Conservation (phyloP, 2,329 filamentous ascomycete species). For the Periconia macrospinosa region DNA sequence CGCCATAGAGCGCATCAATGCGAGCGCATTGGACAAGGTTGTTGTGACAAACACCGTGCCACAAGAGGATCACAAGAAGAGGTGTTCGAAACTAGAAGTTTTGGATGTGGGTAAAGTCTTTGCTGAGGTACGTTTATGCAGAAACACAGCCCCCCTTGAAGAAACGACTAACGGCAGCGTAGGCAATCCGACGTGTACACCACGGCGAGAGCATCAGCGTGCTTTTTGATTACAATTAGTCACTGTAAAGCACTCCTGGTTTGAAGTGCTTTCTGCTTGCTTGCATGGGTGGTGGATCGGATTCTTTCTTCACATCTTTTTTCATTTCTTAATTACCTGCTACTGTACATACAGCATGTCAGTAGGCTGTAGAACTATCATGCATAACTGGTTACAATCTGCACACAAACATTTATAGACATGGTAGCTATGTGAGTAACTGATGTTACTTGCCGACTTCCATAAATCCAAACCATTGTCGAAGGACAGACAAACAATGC, state of each 20-base stretch:
- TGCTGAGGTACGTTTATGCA: constrained; percentile 66
- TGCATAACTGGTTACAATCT: background rate
- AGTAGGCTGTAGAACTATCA: background rate
- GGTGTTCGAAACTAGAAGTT: constrained; percentile 87
- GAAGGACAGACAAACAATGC: too few relatives aligned
- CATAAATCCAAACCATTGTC: too few relatives aligned
- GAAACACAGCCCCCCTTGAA: too few relatives aligned
- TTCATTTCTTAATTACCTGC: too few relatives aligned
- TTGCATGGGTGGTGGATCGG: too few relatives aligned
- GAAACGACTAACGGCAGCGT: constrained; percentile 19
- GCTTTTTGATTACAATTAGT: constrained; percentile 80
- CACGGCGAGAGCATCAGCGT: constrained; percentile 98
- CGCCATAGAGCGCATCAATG: constrained; percentile 91
- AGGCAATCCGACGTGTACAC: constrained; percentile 90
- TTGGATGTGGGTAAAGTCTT: constrained; percentile 88
- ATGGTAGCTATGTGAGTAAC: background rate
- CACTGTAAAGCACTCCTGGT: background rate
- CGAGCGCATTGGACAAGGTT: constrained; percentile 88
- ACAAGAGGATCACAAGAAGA: constrained; percentile 74
- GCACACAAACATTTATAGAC: background rate
- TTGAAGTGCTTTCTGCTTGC: too few relatives aligned
- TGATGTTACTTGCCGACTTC: background rate
- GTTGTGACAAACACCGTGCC: constrained; percentile 95
- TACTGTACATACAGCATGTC: too few relatives aligned
- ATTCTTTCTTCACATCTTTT: too few relatives aligned